Evolutionary conservation across 83 land plant genomes (phyloP).

Genomic region (Diphasiastrum complanatum): DNA sequence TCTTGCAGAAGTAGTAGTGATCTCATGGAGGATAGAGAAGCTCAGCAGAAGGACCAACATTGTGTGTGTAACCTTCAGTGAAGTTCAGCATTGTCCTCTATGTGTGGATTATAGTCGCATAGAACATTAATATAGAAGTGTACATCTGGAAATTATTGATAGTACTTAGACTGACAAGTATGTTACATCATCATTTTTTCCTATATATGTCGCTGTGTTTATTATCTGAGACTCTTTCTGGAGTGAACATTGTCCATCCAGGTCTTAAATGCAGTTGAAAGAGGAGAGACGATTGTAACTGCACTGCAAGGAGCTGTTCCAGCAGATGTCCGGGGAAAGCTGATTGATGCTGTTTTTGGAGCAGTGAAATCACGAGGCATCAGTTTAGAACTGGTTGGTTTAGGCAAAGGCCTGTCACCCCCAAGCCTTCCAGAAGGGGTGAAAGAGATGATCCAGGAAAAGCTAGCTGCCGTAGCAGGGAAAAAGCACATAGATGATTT

Average conservation of each 20-base stretch:
- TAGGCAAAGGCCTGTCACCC: slow-evolving; percentile 30
- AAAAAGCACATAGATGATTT: not conserved
- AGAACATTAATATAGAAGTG: too few species aligned
- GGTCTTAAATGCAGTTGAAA: slow-evolving; percentile 80
- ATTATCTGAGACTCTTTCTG: not conserved
- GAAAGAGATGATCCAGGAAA: slow-evolving; percentile 39
- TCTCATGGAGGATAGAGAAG: too few species aligned
- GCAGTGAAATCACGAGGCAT: slow-evolving; percentile 52
- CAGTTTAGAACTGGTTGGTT: slow-evolving; percentile 48
- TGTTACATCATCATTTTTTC: too few species aligned
- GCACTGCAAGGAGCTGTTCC: slow-evolving; percentile 96
- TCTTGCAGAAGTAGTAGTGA: too few species aligned
- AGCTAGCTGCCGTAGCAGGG: slow-evolving; percentile 22
- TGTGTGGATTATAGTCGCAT: too few species aligned
- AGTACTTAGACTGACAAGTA: too few species aligned
- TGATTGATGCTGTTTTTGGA: slow-evolving; percentile 67
- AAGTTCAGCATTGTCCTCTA: too few species aligned
- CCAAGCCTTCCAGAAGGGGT: slow-evolving; percentile 44
- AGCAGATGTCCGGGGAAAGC: slow-evolving; percentile 87
- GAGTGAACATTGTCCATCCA: slow-evolving; percentile 20
- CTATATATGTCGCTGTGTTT: too few species aligned
- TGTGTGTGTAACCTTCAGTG: too few species aligned
- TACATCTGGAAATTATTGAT: too few species aligned
- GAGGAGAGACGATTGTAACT: slow-evolving; percentile 72
- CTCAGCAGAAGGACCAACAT: too few species aligned